Conservation (phyloP, 2,329 filamentous ascomycete genomes). For the Colletotrichum horii region DNA sequence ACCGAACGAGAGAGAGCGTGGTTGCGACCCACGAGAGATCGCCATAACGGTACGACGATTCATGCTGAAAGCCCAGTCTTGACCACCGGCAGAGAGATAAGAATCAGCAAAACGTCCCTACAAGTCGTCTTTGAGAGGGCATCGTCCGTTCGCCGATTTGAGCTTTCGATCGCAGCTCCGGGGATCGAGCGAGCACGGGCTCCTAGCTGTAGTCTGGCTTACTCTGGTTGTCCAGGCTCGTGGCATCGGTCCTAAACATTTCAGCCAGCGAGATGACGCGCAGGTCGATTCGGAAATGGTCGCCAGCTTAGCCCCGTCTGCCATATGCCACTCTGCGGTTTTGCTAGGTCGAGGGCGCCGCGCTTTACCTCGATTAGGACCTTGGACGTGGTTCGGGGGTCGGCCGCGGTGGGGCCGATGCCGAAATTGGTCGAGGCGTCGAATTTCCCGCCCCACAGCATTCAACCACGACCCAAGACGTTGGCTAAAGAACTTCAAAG, state of each 20-base stretch:
- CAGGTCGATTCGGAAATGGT: constrained; percentile 1
- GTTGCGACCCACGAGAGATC: neutral
- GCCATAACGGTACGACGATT: neutral
- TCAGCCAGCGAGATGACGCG: neutral
- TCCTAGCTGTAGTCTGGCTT: neutral
- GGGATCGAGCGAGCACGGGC: constrained; percentile 9
- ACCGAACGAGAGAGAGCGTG: neutral
- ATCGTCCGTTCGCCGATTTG: constrained; percentile 13
- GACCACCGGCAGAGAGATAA: neutral
- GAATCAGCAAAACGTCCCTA: neutral
- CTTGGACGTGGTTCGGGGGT: neutral
- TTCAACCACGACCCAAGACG: neutral
- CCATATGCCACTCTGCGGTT: neutral
- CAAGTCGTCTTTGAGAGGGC: neutral
- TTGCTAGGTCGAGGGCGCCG: neutral
- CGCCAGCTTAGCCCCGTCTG: neutral
- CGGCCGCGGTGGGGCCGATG: neutral
- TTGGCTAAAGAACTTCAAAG: neutral
- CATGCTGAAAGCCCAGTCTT: too few relatives aligned
- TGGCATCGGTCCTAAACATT: neutral
- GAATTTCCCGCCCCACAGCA: neutral
- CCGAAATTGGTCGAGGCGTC: neutral
- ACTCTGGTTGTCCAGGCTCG: neutral
- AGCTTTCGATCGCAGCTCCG: constrained; percentile 1
- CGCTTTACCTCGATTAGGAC: neutral